A percentile compares a stretch with the other conserved stretches of the same genome.
phyloP scores from a whole-genome alignment of 805 yeast genomes.

The Candida maltosa region DNA sequence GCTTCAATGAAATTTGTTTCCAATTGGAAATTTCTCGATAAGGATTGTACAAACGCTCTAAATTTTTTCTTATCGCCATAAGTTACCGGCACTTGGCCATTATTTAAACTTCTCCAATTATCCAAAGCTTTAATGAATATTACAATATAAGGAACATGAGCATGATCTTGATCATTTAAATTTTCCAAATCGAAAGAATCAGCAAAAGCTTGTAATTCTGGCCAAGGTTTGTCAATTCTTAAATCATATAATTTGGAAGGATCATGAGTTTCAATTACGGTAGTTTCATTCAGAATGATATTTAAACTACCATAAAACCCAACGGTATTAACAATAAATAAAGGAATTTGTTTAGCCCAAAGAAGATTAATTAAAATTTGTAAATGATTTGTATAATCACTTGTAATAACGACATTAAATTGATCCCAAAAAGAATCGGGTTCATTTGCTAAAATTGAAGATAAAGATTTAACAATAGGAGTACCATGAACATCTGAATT shows the following conservation, averaged over 20 bases:
- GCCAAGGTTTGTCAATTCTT: slow-evolving; percentile 71
- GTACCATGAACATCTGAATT: slow-evolving; percentile 55
- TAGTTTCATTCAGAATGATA: slow-evolving; percentile 51
- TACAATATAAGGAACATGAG: slow-evolving; percentile 69
- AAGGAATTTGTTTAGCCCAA: slow-evolving; percentile 48
- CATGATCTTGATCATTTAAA: slow-evolving; percentile 44
- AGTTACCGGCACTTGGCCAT: slow-evolving; percentile 25
- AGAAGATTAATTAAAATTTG: slow-evolving; percentile 29
- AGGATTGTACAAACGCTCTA: slow-evolving; percentile 30
- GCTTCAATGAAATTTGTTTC: slow-evolving; percentile 48
- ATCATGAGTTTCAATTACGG: slow-evolving; percentile 74
- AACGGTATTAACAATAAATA: slow-evolving; percentile 46
- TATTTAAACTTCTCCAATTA: slow-evolving; percentile 33
- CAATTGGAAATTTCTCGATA: slow-evolving; percentile 46
- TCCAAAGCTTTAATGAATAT: slow-evolving; percentile 55
- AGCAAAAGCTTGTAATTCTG: slow-evolving; percentile 50
- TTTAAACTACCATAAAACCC: slow-evolving; percentile 69
- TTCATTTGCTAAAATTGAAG: slow-evolving; percentile 9
- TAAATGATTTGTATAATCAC: slow-evolving; percentile 25
- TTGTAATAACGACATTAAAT: slow-evolving; percentile 49
- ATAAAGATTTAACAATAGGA: slow-evolving; percentile 13
- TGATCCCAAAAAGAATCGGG: slow-evolving; percentile 39
- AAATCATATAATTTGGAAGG: slow-evolving; percentile 61
- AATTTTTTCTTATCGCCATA: slow-evolving; percentile 40
- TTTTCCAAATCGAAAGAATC: slow-evolving; percentile 47